Evolutionary conservation across 2,329 filamentous ascomycete species (phyloP).

Genomic region (Davidsoniella eucalypti): DNA sequence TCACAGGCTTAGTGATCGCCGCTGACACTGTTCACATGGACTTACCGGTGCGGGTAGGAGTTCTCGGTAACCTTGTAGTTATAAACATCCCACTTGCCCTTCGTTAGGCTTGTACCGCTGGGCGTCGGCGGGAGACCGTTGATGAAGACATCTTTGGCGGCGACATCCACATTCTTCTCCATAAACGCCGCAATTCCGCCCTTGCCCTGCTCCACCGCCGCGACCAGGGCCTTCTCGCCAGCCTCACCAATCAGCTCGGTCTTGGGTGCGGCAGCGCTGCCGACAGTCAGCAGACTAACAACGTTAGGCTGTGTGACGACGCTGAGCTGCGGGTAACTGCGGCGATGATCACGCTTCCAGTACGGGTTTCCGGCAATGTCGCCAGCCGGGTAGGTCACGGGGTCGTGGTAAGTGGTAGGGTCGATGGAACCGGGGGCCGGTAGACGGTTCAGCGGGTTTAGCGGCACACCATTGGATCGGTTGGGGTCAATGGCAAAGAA

Average conservation of each 20-base stretch:
- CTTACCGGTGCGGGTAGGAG: slow-evolving; percentile 54
- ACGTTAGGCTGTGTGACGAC: slow-evolving; percentile 72
- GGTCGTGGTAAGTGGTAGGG: slow-evolving; percentile 23
- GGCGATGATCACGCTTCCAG: slow-evolving; percentile 82
- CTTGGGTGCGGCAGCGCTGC: slow-evolving; percentile 66
- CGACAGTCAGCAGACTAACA: slow-evolving; percentile 69
- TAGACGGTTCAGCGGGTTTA: slow-evolving; percentile 85
- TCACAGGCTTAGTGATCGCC: not conserved
- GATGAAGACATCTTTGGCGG: slow-evolving; percentile 43
- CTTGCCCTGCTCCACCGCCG: slow-evolving; percentile 57
- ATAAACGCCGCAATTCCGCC: slow-evolving; percentile 44
- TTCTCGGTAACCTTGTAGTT: slow-evolving; percentile 50
- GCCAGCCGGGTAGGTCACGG: slow-evolving; percentile 37
- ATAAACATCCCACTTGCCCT: slow-evolving; percentile 46
- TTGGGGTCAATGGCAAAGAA: slow-evolving; percentile 67
- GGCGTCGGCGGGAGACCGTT: slow-evolving; percentile 79
- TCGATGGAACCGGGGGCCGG: slow-evolving; percentile 39
- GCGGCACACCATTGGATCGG: slow-evolving; percentile 77
- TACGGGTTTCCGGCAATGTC: slow-evolving; percentile 24
- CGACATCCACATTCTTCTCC: slow-evolving; percentile 34
- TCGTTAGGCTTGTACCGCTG: slow-evolving; percentile 43
- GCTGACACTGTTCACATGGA: slow-evolving; percentile 16
- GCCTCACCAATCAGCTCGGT: slow-evolving; percentile 58
- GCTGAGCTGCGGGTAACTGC: slow-evolving; percentile 65
- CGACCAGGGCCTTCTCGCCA: slow-evolving; percentile 49